These are phyloP conservation scores for Alternaria longipes DNA, from an alignment of 2,329 filamentous ascomycete genomes.

Conservation along the genomic window DNA sequence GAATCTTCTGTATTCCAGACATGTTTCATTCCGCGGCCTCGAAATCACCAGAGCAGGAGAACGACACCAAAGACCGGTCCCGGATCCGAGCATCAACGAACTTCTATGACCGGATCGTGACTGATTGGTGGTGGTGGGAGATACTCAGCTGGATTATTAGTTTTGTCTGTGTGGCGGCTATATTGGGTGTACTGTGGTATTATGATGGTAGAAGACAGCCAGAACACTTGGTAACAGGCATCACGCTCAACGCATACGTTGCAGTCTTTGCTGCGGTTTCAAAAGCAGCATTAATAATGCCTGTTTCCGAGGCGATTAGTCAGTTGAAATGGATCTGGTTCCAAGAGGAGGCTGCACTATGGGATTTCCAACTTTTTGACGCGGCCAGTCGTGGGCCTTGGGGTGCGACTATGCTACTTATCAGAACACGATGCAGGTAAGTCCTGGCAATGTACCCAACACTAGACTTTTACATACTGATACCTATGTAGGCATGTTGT, in stretches of 20 bases:
- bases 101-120: slow-evolving; percentile 24
- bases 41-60: not conserved
- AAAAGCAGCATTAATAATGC: slow-evolving; percentile 31
- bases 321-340: slow-evolving; percentile 40
- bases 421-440: slow-evolving; percentile 25
- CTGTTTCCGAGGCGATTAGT: slow-evolving; percentile 32
- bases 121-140: slow-evolving; percentile 35
- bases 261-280: slow-evolving; percentile 28
- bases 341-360: slow-evolving; percentile 15
- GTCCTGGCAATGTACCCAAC: not conserved
- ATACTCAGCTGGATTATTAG: slow-evolving; percentile 27
- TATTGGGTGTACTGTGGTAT: slow-evolving; percentile 24
- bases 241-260: slow-evolving; percentile 31
- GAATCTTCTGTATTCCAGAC: not conserved
- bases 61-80: slow-evolving; percentile 5
- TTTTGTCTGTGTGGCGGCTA: slow-evolving; percentile 20
- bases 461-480: not conserved
- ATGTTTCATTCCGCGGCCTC: slow-evolving; percentile 3
- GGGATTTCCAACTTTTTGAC: slow-evolving; percentile 28
- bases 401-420: slow-evolving; percentile 29
- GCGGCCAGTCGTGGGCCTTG: slow-evolving; percentile 30
- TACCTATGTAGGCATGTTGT: slow-evolving; percentile 9
- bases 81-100: slow-evolving; percentile 22
- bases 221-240: slow-evolving; percentile 19
- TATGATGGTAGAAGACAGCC: slow-evolving; percentile 27